Percentiles rank a stretch among this genome's conserved stretches.
Conservation (phyloP, 106 monocot species). For the Gastrodia elata region DNA sequence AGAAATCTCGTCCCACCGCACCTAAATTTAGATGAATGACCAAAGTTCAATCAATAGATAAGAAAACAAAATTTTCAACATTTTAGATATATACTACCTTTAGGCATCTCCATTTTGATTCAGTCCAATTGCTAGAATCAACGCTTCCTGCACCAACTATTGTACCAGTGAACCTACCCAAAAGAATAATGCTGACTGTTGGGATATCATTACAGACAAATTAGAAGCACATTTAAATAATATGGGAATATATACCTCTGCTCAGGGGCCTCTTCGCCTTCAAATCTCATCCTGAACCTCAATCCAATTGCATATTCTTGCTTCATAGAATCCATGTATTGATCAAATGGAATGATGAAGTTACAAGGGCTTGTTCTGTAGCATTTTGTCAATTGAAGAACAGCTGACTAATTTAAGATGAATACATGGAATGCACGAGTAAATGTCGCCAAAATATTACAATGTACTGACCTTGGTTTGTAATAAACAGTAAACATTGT, state of each 20-base stretch:
- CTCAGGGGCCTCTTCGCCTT: constrained; percentile 71
- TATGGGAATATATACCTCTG: constrained; percentile 29
- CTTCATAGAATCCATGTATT: constrained; percentile 47
- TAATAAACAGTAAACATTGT: constrained; percentile 92
- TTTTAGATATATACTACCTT: constrained; percentile 19
- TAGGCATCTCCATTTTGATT: constrained; percentile 52
- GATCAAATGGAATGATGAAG: constrained; percentile 52
- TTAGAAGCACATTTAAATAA: background rate
- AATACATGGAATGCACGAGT: background rate
- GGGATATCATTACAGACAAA: background rate
- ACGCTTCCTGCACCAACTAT: constrained; percentile 45
- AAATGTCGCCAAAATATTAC: background rate
- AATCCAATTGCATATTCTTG: constrained; percentile 47
- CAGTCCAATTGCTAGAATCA: constrained; percentile 39
- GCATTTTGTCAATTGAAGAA: background rate
- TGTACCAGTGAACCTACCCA: constrained; percentile 51
- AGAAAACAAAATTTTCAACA: background rate
- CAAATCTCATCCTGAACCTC: constrained; percentile 69
- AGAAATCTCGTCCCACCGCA: constrained; percentile 59
- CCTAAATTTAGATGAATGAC: constrained; percentile 19
- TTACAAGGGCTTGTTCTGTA: constrained; percentile 54
- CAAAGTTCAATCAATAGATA: background rate
- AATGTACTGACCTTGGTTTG: constrained; percentile 62
- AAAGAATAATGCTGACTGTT: background rate
- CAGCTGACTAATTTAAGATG: no score